These are phyloP conservation scores for Leccinum broughii DNA, from an alignment of 768 basidiomycete genomes.

Conservation along the genomic window DNA sequence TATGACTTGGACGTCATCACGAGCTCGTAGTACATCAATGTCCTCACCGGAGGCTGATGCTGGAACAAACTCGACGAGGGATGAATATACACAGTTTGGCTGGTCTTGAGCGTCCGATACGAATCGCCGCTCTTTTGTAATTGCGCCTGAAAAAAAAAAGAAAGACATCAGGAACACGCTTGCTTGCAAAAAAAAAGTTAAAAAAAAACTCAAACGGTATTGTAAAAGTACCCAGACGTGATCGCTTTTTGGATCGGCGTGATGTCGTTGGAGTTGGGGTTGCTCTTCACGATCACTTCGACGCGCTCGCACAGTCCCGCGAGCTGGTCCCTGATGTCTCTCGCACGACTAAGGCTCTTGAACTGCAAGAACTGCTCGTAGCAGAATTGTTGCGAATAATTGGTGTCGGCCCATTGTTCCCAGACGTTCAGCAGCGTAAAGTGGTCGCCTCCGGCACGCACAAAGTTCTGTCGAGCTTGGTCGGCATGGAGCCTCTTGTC, in stretches of 20 bases:
- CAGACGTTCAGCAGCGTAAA: slow-evolving; percentile 97
- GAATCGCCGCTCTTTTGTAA: slow-evolving; percentile 96
- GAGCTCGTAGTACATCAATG: slow-evolving; percentile 92
- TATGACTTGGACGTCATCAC: slow-evolving; percentile 96
- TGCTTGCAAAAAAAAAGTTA: neutral
- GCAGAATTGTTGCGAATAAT: slow-evolving; percentile 95
- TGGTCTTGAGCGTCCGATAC: slow-evolving; percentile 94
- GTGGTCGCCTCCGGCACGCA: slow-evolving; percentile 94
- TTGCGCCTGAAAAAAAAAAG: slow-evolving; percentile 56
- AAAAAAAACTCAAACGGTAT: slow-evolving; percentile 64
- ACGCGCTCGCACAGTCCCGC: slow-evolving; percentile 96
- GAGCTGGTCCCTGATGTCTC: slow-evolving; percentile 95
- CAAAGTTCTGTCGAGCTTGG: slow-evolving; percentile 96
- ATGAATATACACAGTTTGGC: slow-evolving; percentile 95
- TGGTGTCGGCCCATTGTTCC: slow-evolving; percentile 99
- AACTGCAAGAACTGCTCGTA: slow-evolving; percentile 95
- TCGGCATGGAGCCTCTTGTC: slow-evolving; percentile 98
- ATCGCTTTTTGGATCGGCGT: slow-evolving; percentile 93
- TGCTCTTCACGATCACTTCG: slow-evolving; percentile 84
- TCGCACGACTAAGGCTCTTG: slow-evolving; percentile 90
- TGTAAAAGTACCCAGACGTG: slow-evolving; percentile 95
- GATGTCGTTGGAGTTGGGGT: slow-evolving; percentile 92
- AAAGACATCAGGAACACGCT: neutral
- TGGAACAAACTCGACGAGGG: slow-evolving; percentile 96
- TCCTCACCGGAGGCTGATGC: slow-evolving; percentile 89